Conservation (phyloP, 2,329 filamentous ascomycete species). For the Didymella arachidicola region DNA sequence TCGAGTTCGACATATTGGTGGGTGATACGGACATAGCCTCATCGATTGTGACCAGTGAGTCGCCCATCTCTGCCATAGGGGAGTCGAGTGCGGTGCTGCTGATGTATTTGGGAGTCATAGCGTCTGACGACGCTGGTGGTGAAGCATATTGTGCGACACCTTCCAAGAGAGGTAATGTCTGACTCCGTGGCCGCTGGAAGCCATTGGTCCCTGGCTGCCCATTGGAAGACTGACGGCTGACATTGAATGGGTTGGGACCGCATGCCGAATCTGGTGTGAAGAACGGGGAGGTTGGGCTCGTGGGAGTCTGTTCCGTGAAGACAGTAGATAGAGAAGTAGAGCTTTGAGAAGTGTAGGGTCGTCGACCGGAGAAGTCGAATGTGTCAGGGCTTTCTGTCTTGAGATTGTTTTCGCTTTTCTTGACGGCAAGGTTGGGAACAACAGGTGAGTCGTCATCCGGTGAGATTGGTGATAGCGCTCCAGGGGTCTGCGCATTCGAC, state of each 20-base stretch:
- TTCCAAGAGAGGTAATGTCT: slow-evolving; percentile 78
- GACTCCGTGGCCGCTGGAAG: slow-evolving; percentile 80
- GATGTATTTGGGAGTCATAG: slow-evolving; percentile 62
- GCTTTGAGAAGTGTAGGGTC: slow-evolving; percentile 70
- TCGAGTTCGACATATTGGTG: slow-evolving; percentile 50
- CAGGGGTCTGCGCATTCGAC: slow-evolving; percentile 68
- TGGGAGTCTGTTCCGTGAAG: slow-evolving; percentile 71
- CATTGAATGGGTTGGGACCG: slow-evolving; percentile 67
- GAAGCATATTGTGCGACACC: slow-evolving; percentile 68
- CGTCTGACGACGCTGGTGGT: slow-evolving; percentile 60
- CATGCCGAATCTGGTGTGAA: slow-evolving; percentile 78
- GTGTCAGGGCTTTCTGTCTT: slow-evolving; percentile 66
- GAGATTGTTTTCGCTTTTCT: slow-evolving; percentile 71
- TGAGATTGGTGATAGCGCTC: slow-evolving; percentile 75
- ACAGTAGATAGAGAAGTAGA: slow-evolving; percentile 72
- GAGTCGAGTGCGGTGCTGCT: slow-evolving; percentile 59
- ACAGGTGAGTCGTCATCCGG: slow-evolving; percentile 73
- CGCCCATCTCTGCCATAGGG: slow-evolving; percentile 57
- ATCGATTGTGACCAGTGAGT: slow-evolving; percentile 52
- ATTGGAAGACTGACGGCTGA: slow-evolving; percentile 58
- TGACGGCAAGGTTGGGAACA: slow-evolving; percentile 68
- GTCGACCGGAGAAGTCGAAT: slow-evolving; percentile 68
- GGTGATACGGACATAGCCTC: slow-evolving; percentile 51
- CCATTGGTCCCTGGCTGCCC: slow-evolving; percentile 60
- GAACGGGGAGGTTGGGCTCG: slow-evolving; percentile 78